Evolutionary conservation across 2,329 filamentous ascomycete genomes (phyloP).

Genomic region (Exophiala sideris): DNA sequence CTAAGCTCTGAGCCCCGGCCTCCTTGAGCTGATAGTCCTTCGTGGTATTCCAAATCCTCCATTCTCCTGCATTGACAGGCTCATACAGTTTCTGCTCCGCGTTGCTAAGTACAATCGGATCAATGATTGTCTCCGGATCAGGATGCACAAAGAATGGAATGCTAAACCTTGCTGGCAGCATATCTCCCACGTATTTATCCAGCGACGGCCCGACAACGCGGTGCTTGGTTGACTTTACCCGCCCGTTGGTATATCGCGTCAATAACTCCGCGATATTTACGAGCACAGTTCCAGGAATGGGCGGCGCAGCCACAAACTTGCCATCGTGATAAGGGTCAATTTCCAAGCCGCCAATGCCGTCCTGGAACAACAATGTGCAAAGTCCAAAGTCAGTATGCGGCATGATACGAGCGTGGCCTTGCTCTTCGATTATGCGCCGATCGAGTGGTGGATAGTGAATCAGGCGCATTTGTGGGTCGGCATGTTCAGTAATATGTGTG

Average conservation of each 20-base stretch:
- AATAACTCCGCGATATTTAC: conserved; percentile 55
- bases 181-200: conserved; percentile 18
- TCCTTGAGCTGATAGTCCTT: conserved; percentile 15
- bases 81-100: conserved; percentile 19
- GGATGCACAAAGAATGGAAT: conserved; percentile 35
- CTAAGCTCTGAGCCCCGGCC: too few relatives aligned
- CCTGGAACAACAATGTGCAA: conserved; percentile 48
- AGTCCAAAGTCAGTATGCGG: conserved; percentile 45
- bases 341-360: conserved; percentile 47
- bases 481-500: conserved; percentile 52
- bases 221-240: conserved; percentile 52
- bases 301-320: conserved; percentile 26
- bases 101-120: conserved; percentile 15
- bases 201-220: conserved; percentile 36
- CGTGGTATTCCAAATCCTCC: conserved; percentile 16
- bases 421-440: conserved; percentile 24
- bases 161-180: conserved; percentile 29
- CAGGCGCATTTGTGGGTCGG: conserved; percentile 35
- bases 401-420: conserved; percentile 22
- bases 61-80: conserved; percentile 21
- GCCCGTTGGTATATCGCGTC: conserved; percentile 51
- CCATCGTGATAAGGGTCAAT: conserved; percentile 31
- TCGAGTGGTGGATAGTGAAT: conserved; percentile 37
- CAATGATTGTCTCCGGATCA: conserved; percentile 24
- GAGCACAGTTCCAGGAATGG: conserved; percentile 47